phyloP scores from a whole-genome alignment of 2,329 filamentous ascomycete species.

The Sclerotinia trifoliorum region DNA sequence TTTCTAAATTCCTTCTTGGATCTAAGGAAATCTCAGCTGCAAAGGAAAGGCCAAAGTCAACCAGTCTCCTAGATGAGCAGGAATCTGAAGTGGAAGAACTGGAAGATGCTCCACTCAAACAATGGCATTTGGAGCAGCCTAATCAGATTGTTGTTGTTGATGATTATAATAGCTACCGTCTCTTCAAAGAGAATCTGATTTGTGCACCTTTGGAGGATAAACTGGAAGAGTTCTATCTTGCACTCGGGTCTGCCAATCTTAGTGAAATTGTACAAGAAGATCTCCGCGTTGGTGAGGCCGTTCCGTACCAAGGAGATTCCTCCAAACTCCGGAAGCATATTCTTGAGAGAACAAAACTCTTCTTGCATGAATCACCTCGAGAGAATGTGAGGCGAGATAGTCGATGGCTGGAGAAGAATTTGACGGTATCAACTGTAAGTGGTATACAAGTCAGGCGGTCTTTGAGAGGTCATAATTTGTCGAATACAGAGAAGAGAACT shows the following conservation, averaged over 20 bases:
- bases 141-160: conserved; percentile 75
- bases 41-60: conserved; percentile 31
- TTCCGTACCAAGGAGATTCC: conserved; percentile 66
- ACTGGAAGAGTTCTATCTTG: conserved; percentile 80
- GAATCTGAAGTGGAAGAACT: conserved; percentile 47
- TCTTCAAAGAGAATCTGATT: conserved; percentile 82
- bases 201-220: conserved; percentile 87
- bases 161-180: conserved; percentile 82
- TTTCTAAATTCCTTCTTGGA: conserved; percentile 75
- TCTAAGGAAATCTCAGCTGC: conserved; percentile 64
- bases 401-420: conserved; percentile 85
- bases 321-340: conserved; percentile 74
- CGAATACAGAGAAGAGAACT: conserved; percentile 71
- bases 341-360: conserved; percentile 83
- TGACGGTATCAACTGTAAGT: conserved; percentile 74
- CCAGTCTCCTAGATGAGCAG: conserved; percentile 37
- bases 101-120: conserved; percentile 43
- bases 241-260: conserved; percentile 74
- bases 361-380: conserved; percentile 71
- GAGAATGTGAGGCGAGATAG: conserved; percentile 83
- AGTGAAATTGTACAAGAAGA: conserved; percentile 78
- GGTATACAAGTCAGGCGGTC: conserved; percentile 74
- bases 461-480: conserved; percentile 67
- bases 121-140: conserved; percentile 72
- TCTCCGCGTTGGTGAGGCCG: conserved; percentile 59